Conservation (phyloP, 1,139 yeast species). For the Hansenula lynferdii region DNA sequence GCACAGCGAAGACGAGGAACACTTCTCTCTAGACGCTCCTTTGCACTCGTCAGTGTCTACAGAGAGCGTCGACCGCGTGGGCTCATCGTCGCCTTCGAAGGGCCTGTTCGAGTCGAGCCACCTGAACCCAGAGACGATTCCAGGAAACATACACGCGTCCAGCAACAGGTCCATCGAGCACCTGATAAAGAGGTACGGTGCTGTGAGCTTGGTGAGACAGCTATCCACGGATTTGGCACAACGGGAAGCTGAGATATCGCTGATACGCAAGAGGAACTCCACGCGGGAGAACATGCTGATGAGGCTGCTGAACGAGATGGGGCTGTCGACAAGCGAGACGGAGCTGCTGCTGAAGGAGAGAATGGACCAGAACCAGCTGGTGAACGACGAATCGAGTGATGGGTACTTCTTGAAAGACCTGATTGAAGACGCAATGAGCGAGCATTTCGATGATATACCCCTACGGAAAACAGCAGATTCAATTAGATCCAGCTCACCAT, state of each 20-base stretch:
- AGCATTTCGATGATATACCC: constrained; percentile 6
- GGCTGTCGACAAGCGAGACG: constrained; percentile 39
- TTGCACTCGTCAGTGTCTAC: constrained; percentile 13
- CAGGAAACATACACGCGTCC: constrained; percentile 32
- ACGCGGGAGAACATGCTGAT: constrained; percentile 40
- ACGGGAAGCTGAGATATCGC: constrained; percentile 42
- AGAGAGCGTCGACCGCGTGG: constrained; percentile 7
- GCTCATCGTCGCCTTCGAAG: constrained; percentile 1
- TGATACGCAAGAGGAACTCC: constrained; percentile 37
- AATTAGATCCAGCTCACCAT: background rate
- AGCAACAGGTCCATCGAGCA: constrained; percentile 30
- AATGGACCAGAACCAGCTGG: background rate
- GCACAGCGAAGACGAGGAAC: background rate
- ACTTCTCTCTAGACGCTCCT: constrained; percentile 10
- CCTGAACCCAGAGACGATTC: constrained; percentile 21
- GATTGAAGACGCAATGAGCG: constrained; percentile 28
- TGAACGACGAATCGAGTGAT: background rate
- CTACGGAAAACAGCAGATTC: background rate
- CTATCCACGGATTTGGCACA: constrained; percentile 44
- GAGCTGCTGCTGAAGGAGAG: constrained; percentile 31
- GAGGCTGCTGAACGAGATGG: constrained; percentile 38
- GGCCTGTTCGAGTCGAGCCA: constrained; percentile 4
- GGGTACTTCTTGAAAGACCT: constrained; percentile 19
- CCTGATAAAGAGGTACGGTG: constrained; percentile 37
- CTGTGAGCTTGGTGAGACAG: constrained; percentile 40